phyloP scores from a whole-genome alignment of 257 asterid species.

The Rauvolfia tetraphylla region DNA sequence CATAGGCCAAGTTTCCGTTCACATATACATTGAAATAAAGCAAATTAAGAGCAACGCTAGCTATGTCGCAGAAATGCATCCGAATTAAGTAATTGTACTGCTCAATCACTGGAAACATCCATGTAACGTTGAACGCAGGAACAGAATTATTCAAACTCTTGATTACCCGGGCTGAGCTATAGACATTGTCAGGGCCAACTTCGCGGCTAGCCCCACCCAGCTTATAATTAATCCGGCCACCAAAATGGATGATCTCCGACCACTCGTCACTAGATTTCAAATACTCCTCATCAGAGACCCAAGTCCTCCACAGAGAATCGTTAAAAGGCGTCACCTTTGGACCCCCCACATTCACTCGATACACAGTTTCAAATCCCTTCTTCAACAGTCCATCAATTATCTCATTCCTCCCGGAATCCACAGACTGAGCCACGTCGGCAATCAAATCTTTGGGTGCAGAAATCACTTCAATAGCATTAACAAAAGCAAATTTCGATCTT shows the following conservation, averaged over 20 bases:
- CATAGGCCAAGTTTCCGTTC: conserved; percentile 68
- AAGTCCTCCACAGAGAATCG: conserved; percentile 91
- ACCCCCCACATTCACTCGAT: conserved; percentile 88
- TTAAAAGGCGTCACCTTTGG: conserved; percentile 86
- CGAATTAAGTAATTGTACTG: conserved; percentile 65
- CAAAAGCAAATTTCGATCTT: conserved; percentile 53
- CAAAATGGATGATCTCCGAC: conserved; percentile 35
- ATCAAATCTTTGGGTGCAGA: conserved; percentile 79
- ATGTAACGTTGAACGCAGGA: conserved; percentile 49
- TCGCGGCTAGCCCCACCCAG: conserved; percentile 82
- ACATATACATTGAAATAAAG: conserved; percentile 78
- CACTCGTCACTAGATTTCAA: conserved; percentile 32
- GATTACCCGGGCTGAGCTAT: conserved; percentile 71
- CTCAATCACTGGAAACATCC: conserved; percentile 61
- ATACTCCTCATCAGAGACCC: conserved; percentile 68
- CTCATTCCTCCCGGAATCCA: conserved; percentile 44
- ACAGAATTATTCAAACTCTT: conserved; percentile 42
- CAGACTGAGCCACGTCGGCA: conserved; percentile 57
- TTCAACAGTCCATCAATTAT: conserved; percentile 50
- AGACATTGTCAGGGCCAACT: conserved; percentile 87
- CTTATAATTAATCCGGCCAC: conserved; percentile 63
- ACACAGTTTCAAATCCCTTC: conserved; percentile 70
- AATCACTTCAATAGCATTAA: conserved; percentile 81
- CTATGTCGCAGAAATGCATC: conserved; percentile 89
- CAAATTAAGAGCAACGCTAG: conserved; percentile 53